Evolutionary conservation across 148 eudicot genomes (phyloP), one percentile per base, ranked within the genome.

Genomic region (Chenopodium berlandieri): DNA sequence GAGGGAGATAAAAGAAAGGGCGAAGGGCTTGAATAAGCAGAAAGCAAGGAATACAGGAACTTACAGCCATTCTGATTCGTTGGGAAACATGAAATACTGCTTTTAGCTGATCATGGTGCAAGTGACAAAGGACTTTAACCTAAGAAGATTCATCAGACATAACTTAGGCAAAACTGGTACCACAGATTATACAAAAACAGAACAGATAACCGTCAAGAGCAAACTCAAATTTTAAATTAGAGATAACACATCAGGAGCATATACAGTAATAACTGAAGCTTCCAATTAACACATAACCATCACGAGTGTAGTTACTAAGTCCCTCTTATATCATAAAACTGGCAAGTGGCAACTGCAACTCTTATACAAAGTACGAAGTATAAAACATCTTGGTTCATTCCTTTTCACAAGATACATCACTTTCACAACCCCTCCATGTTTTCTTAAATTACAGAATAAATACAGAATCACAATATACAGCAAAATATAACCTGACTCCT

Each of bases 51-150:
- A 50, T 40, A 84, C 48, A 64, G 46, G 66, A 54, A 84, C 99
- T 96, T 64, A 96, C 99, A 75, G 99, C 94, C 87, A 78, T 96
- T 86, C 97, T 88, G 23, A 96, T 80, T 71, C 91, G 89, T 86
- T 88, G 91, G 46, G 94, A 96, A 70, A 96, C 99, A 85, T 96
- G 99, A 86, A 96, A 94, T 66, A 90, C 95, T 65, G 97, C 90
- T 83, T 86, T 90, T 63, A 96, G 90, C 82, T 96, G 99, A 82
- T 96, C 98, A 84, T 96, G 99, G 86, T 96, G 98, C 87, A 96
- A 85, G 85, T 94, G 94, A 85, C 99, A 96, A 31, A 96, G 88
- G 83, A 96, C 84, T 79, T 92, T 91, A 62, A 96, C 93, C 99
- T 95, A 80, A 70, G 86, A 67, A 40, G 5, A 4, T 13, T 60